Percentiles rank a stretch among this genome's conserved stretches.
These are phyloP conservation scores for Verticillium dahliae DNA, from an alignment of 2,329 filamentous ascomycete genomes.

Conservation along the genomic window DNA sequence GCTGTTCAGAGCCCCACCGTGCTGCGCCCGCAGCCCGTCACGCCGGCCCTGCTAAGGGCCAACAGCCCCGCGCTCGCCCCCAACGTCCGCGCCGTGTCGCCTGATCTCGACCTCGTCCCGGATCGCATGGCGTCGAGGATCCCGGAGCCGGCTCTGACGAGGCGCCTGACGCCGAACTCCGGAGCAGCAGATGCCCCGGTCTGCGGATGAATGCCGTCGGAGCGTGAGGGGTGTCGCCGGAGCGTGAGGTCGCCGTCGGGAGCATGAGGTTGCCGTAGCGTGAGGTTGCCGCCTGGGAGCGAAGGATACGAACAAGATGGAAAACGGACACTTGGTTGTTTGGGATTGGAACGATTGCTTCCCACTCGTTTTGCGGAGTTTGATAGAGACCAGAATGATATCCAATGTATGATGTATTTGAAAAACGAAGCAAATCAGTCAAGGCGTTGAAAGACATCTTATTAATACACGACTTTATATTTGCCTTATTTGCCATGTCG, in stretches of 20 bases:
- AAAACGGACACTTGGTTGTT: background rate
- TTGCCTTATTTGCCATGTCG: too few species aligned
- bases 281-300: too few species aligned
- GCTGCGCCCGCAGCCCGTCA: slow-evolving; percentile 47
- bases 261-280: too few species aligned
- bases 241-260: too few species aligned
- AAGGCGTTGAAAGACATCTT: accelerated
- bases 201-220: slow-evolving; percentile 18
- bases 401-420: background rate
- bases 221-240: slow-evolving; percentile 2
- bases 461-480: too few species aligned
- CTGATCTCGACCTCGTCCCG: slow-evolving; percentile 53
- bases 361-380: background rate
- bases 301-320: background rate
- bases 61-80: slow-evolving; percentile 48
- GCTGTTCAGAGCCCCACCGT: slow-evolving; percentile 38
- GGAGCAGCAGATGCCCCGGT: slow-evolving; percentile 29
- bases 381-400: background rate
- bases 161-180: slow-evolving; percentile 41
- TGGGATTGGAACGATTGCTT: background rate
- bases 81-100: slow-evolving; percentile 47
- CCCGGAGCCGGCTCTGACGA: slow-evolving; percentile 36
- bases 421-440: background rate
- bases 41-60: slow-evolving; percentile 46
- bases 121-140: slow-evolving; percentile 57